Evolutionary conservation across 371 early-diverging fungal genomes (phyloP), one percentile per base, ranked within the genome.

Genomic region (Mortierella sp.): DNA sequence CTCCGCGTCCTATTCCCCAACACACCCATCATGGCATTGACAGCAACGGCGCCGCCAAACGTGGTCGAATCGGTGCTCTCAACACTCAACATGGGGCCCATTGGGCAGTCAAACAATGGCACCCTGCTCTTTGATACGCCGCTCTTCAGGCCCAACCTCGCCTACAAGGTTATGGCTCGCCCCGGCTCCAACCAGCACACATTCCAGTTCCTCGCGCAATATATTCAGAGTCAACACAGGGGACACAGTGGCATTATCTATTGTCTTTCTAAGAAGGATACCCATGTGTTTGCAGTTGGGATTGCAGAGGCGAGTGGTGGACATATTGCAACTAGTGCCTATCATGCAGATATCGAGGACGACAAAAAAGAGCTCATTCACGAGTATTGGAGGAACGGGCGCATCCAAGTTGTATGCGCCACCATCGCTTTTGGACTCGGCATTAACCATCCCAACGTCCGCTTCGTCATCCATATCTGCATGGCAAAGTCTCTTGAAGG

Each of bases 361-460:
- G 91, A 91, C 64, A 92, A 94, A 61, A 92, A 96, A 80, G 92
- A 92, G 40, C 61, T 83, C 24, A 89, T 96, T n/a, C 97, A 97
- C 83, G 81, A 90, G 24, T 82, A 82, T 53, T 98, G 98, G 98
- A 90, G 94, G 54, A 82, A 81, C 37, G 92, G 93, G 10, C 75
- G 87, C 11, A 73, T 95, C 24, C 92, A 94, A 69, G 93, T 98
- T n/a, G 93, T 97, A 31, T 93, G 95, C 26, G 96, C 96, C 4
- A 96, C 97, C 21, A 95, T 95, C 77, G 96, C 96, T 0, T 96
- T 96, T 87, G 96, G 96, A 19, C 95, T 97, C 93, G 97, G 97
- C 28, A 97, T 98, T 83, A 96, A 97, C 82, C 93, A 96, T 85
- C 92, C 94, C 16, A 90, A 95, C 71, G 97, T 97, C 6, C 90